Conservation (phyloP, 2,329 filamentous ascomycete genomes). For the Ceratocystis ficicola region DNA sequence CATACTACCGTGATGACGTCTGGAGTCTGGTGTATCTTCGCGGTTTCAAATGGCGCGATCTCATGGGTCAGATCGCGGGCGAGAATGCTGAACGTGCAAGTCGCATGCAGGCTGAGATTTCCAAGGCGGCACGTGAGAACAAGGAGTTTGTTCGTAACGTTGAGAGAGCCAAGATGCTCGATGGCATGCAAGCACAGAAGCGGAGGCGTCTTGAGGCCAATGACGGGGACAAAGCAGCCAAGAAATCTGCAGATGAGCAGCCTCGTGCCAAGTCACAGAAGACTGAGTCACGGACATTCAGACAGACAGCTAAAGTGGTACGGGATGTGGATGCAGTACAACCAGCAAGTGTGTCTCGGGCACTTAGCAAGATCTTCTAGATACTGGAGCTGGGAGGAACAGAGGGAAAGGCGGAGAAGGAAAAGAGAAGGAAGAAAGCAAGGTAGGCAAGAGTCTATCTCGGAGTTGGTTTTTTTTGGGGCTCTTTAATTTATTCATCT, state of each 20-base stretch:
- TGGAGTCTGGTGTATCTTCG: conserved; percentile 75
- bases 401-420: background rate
- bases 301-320: conserved; percentile 49
- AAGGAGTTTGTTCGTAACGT: conserved; percentile 69
- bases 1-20: conserved; percentile 73
- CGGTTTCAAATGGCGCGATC: conserved; percentile 69
- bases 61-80: conserved; percentile 65
- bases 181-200: conserved; percentile 54
- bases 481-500: too few relatives aligned
- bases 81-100: conserved; percentile 71
- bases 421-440: conserved; percentile 5
- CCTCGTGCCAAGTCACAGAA: conserved; percentile 21
- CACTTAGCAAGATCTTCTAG: conserved; percentile 54
- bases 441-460: background rate
- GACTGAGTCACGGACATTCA: conserved; percentile 43
- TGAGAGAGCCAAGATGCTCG: conserved; percentile 66
- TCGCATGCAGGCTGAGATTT: conserved; percentile 65
- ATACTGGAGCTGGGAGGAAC: too few relatives aligned
- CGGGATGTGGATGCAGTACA: conserved; percentile 36
- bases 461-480: too few relatives aligned
- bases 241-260: conserved; percentile 23
- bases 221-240: conserved; percentile 23
- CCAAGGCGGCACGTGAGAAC: conserved; percentile 64
- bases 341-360: conserved; percentile 45
- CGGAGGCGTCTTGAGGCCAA: conserved; percentile 33